phyloP scores from a whole-genome alignment of 2,329 filamentous ascomycete species.

The Alternaria longipes region DNA sequence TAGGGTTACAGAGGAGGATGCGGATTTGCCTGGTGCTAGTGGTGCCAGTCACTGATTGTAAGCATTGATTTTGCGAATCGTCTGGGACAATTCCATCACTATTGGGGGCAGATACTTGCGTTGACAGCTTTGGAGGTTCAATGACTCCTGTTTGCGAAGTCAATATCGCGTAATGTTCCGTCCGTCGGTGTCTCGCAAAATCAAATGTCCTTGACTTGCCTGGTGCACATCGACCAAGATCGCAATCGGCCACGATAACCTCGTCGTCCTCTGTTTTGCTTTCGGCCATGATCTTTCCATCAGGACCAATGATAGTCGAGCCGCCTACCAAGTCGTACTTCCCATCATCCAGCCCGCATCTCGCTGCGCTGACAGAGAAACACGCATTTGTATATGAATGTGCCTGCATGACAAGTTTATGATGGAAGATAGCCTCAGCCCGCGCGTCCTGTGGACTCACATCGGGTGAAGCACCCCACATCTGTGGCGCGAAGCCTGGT shows the following conservation, averaged over 20 bases:
- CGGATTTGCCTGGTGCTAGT: neutral
- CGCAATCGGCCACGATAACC: conserved; percentile 59
- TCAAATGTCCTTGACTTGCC: conserved; percentile 37
- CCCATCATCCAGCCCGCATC: conserved; percentile 62
- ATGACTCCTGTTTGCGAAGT: neutral
- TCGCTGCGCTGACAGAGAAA: neutral
- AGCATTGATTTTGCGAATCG: rapidly evolving
- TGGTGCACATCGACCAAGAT: conserved; percentile 56
- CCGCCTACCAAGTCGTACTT: conserved; percentile 49
- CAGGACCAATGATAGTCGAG: conserved; percentile 51
- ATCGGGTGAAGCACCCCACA: conserved; percentile 27
- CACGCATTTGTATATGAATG: neutral
- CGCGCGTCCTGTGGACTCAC: conserved; percentile 52
- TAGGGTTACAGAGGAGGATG: conserved; percentile 6
- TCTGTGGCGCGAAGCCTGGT: conserved; percentile 58
- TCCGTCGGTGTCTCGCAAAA: neutral
- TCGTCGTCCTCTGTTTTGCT: conserved; percentile 59
- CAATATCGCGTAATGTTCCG: neutral
- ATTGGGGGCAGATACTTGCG: rapidly evolving
- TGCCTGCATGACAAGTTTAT: neutral
- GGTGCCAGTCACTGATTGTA: neutral
- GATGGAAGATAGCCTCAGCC: conserved; percentile 56
- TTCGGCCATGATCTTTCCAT: conserved; percentile 60
- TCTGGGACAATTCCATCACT: rapidly evolving
- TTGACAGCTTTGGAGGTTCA: neutral